Evolutionary conservation across 208 protist species (phyloP).

Genomic region (Balamuthia mandrillaris): DNA sequence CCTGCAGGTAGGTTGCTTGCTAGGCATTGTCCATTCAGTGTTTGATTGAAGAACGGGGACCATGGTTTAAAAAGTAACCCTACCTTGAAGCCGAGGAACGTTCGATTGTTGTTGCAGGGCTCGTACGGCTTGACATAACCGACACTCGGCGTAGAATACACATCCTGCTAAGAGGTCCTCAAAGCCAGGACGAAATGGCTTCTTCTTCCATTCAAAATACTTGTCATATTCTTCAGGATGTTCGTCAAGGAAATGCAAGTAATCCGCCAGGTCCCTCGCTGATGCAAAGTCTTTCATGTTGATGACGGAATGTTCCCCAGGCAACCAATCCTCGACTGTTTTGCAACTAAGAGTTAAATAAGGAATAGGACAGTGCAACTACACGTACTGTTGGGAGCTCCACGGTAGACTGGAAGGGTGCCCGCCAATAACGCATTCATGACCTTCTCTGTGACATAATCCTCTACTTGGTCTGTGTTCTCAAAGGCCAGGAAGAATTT

Average conservation of each 20-base stretch:
- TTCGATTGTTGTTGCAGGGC: too few relatives aligned
- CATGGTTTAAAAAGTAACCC: too few relatives aligned
- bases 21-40: too few relatives aligned
- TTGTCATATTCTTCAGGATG: background rate
- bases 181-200: background rate
- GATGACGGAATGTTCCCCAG: conserved; percentile 51
- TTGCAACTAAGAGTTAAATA: too few relatives aligned
- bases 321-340: conserved; percentile 48
- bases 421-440: conserved; percentile 18
- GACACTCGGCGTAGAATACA: conserved; percentile 28
- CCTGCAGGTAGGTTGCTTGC: background rate
- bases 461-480: conserved; percentile 13
- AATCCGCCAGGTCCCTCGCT: conserved; percentile 48
- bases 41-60: too few relatives aligned
- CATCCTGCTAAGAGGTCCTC: background rate
- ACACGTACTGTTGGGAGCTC: conserved; percentile 55
- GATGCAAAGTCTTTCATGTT: conserved; percentile 52
- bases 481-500: conserved; percentile 59
- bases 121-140: background rate
- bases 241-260: background rate
- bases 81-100: too few relatives aligned
- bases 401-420: conserved; percentile 55
- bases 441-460: conserved; percentile 55
- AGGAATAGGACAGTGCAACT: too few relatives aligned
- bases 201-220: conserved; percentile 29